Conservation (phyloP, 305 asterid species). For the Nicotiana rustica region DNA sequence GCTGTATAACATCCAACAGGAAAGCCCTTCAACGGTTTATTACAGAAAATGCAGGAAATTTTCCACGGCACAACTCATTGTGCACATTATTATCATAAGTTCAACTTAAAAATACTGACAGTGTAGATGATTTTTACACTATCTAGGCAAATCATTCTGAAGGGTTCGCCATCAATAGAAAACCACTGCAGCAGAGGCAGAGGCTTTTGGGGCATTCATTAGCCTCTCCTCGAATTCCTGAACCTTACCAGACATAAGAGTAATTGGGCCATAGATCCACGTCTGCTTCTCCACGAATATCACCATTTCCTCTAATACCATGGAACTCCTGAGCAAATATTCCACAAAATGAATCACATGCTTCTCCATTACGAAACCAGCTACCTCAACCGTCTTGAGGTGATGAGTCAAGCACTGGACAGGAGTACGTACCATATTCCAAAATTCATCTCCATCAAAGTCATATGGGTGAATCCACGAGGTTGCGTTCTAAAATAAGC, state of each 20-base stretch:
- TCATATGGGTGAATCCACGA: conserved; percentile 1
- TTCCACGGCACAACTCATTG: conserved; percentile 3
- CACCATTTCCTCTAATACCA: conserved; percentile 14
- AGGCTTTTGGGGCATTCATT: conserved; percentile 20
- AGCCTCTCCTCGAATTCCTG: not conserved
- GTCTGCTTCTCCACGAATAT: not conserved
- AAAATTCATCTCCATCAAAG: conserved; percentile 22
- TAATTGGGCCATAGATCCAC: not conserved
- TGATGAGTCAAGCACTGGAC: not conserved
- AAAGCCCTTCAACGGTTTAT: no score
- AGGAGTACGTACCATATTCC: not conserved
- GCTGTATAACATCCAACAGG: not conserved
- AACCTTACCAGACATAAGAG: not conserved
- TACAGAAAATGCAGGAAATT: conserved; percentile 18
- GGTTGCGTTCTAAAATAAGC: not conserved
- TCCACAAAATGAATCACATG: conserved; percentile 7
- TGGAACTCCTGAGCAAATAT: conserved; percentile 13
- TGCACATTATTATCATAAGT: not conserved
- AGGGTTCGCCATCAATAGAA: conserved; percentile 27
- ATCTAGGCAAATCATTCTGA: not conserved
- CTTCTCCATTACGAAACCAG: not conserved
- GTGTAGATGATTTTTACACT: not conserved
- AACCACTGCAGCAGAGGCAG: conserved; percentile 20
- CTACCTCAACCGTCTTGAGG: conserved; percentile 24
- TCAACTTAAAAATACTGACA: not conserved